A percentile compares a stretch with the other conserved stretches of the same genome.
Evolutionary conservation across 306 rosid genomes (phyloP).

Genomic region (Comarum palustre): DNA sequence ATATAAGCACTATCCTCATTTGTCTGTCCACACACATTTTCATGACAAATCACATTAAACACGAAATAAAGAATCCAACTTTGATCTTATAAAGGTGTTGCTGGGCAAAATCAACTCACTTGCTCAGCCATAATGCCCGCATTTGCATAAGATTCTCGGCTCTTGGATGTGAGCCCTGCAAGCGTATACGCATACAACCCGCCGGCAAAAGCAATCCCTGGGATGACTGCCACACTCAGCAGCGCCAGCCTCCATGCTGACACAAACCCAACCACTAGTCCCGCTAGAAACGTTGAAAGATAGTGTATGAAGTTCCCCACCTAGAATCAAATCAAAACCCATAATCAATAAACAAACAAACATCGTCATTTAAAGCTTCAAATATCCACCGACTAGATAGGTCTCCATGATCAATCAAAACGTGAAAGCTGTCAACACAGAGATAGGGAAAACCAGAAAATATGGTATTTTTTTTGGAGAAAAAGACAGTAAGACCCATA

Average conservation of each 20-base stretch:
- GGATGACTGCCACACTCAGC: constrained; percentile 93
- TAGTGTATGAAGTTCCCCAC: constrained; percentile 98
- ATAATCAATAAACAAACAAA: neutral
- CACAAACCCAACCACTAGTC: constrained; percentile 95
- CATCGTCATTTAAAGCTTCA: neutral
- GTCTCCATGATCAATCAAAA: neutral
- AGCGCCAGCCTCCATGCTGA: constrained; percentile 97
- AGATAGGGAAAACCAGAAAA: neutral
- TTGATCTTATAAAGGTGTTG: neutral
- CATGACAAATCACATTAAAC: neutral
- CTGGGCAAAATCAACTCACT: constrained; percentile 33
- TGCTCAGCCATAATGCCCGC: constrained; percentile 96
- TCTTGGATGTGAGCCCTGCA: constrained; percentile 94
- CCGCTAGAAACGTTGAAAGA: constrained; percentile 95
- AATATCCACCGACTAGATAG: neutral
- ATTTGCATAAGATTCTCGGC: constrained; percentile 90
- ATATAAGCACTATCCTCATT: neutral
- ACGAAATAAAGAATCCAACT: neutral
- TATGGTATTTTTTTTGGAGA: neutral
- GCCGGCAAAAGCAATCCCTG: constrained; percentile 97
- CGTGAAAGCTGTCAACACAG: neutral
- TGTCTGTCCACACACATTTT: neutral
- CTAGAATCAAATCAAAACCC: constrained; percentile 31
- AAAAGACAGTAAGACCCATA: neutral
- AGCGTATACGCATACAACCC: constrained; percentile 96